phyloP scores from a whole-genome alignment of 257 asterid species.

The Solanum ahanhuiri region DNA sequence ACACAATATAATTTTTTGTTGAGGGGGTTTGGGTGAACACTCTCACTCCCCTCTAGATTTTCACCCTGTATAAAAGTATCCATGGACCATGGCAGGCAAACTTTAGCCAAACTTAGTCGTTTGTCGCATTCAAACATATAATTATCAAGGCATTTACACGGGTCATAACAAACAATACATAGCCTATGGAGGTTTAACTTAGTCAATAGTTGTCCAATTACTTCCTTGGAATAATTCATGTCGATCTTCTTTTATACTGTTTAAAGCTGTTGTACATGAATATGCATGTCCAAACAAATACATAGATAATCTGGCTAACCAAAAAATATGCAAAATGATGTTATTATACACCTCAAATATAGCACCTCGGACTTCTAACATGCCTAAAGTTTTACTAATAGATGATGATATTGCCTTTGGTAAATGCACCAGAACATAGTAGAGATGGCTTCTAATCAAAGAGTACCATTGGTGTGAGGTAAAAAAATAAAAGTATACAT shows the following conservation, averaged over 20 bases:
- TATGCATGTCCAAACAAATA: background rate
- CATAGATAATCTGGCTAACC: background rate
- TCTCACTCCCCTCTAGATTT: no score
- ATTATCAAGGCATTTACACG: background rate
- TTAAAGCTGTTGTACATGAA: background rate
- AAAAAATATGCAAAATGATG: background rate
- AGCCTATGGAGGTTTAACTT: background rate
- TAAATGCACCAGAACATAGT: background rate
- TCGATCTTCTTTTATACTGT: background rate
- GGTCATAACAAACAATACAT: background rate
- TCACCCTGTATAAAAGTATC: no score
- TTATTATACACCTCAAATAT: background rate
- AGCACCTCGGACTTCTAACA: background rate
- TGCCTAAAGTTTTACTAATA: background rate
- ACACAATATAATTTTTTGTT: no score
- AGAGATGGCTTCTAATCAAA: background rate
- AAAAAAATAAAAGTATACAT: no score
- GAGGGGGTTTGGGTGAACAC: no score
- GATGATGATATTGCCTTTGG: background rate
- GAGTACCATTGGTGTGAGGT: background rate
- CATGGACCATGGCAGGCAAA: background rate
- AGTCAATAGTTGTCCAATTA: background rate
- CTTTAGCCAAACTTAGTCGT: background rate
- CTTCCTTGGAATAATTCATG: background rate
- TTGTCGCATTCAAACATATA: background rate